Evolutionary conservation across 306 rosid genomes (phyloP).

Genomic region (Echinosophora koreensis): DNA sequence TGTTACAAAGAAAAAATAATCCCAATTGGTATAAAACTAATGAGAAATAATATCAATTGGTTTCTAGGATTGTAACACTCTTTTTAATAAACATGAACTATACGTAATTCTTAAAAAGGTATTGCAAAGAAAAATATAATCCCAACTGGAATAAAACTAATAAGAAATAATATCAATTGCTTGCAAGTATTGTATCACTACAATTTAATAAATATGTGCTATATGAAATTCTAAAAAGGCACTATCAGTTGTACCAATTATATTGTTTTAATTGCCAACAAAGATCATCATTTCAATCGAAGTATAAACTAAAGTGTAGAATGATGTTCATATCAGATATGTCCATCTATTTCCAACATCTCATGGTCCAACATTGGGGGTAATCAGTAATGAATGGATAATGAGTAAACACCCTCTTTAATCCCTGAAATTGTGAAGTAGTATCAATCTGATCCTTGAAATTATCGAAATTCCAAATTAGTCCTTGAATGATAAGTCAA

Average conservation of each 20-base stretch:
- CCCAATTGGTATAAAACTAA: slow-evolving; percentile 3
- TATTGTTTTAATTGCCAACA: not conserved
- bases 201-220: not conserved
- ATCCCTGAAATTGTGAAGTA: too few species aligned
- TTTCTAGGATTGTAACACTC: not conserved
- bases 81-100: not conserved
- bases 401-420: too few species aligned
- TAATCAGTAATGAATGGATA: not conserved
- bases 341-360: slow-evolving; percentile 28
- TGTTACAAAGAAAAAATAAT: not conserved
- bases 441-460: too few species aligned
- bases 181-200: not conserved
- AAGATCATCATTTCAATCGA: not conserved
- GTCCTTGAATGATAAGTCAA: too few species aligned
- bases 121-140: not conserved
- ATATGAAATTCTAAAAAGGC: slow-evolving; percentile 9
- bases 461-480: too few species aligned
- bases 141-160: not conserved
- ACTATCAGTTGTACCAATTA: not conserved
- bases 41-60: not conserved
- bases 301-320: slow-evolving; percentile 33
- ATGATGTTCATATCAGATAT: not conserved
- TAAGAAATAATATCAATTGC: not conserved
- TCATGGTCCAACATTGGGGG: slow-evolving; percentile 8
- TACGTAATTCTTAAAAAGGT: slow-evolving; percentile 5